Base-by-base conservation (phyloP, 805 yeast species). In the Candida pseudofarinosa region DNA sequence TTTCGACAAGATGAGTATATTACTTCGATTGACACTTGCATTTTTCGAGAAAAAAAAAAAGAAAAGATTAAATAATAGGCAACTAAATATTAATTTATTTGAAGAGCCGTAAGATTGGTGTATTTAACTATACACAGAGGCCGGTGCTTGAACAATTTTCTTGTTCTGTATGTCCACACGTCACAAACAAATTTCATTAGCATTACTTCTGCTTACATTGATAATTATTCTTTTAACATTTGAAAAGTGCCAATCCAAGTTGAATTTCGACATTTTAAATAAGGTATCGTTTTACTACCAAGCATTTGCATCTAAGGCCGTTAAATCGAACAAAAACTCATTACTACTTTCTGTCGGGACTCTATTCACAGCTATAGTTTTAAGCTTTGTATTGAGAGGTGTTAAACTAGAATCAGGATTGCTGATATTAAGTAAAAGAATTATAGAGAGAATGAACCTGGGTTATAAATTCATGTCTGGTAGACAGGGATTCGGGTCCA, bases 391-490 rank as follows among this genome's bases (percentile, higher is more conserved):
- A 7, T 23, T 23, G 10, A 23, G 10, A 23, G 10, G 28, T 23
- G 28, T 10, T 10, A 10, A 23, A 23, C 10, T 23, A 23, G 28
- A 23, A 23, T 23, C 10, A 23, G 28, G 28, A 23, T 23, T 23
- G 28, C 28, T 23, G 28, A 23, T 41, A 39, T 7, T 51, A 16
- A 17, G 42, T 18, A 36, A 52, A 18, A 46, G 36, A 38, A 26
- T 43, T 4, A 16, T 43, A 10, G 12, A 39, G 12, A 35, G 14
- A 15, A 52, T 54, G 56, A 51, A 54, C 36, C 41, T 51, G 18
- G 47, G 48, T 7, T 50, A 47, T 36, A 39, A 46, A 16, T 51
- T 44, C 34, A 35, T 37, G 34, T 31, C 43, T 4, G 40, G 37
- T 35, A 42, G 41, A 39, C 37, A 42, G 12, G 40, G 48, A 23